Percentiles rank a stretch among this genome's conserved stretches.
Conservation (phyloP, 2,329 filamentous ascomycete species). For the Arthrobotrys sinensis region DNA sequence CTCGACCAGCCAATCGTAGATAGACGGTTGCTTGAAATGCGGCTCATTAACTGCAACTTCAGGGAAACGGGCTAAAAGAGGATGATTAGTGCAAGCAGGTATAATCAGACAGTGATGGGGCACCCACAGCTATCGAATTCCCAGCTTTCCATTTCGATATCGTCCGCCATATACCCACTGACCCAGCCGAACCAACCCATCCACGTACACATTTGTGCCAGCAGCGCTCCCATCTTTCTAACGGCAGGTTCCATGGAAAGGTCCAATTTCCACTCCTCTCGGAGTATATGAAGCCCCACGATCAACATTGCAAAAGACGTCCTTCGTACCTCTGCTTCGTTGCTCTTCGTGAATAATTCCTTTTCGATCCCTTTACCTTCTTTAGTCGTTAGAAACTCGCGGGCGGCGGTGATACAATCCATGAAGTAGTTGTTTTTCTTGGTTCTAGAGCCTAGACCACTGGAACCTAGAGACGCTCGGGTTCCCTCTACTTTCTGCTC, state of each 20-base stretch:
- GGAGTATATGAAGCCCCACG: constrained; percentile 83
- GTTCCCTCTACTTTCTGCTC: constrained; percentile 64
- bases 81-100: background rate
- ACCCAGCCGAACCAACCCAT: constrained; percentile 80
- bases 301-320: constrained; percentile 79
- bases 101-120: background rate
- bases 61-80: constrained; percentile 67
- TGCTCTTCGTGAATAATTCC: constrained; percentile 77
- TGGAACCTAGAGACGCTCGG: constrained; percentile 32
- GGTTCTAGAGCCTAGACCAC: constrained; percentile 18
- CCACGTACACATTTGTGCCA: constrained; percentile 87
- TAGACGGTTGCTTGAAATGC: constrained; percentile 74
- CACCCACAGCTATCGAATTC: constrained; percentile 72
- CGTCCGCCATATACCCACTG: constrained; percentile 75
- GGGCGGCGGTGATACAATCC: constrained; percentile 73
- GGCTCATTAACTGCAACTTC: constrained; percentile 69
- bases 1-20: constrained; percentile 73
- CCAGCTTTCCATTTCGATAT: constrained; percentile 72
- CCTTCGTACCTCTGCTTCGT: constrained; percentile 71
- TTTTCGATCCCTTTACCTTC: constrained; percentile 73
- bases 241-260: constrained; percentile 72
- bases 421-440: constrained; percentile 68
- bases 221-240: constrained; percentile 77
- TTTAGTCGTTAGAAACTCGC: constrained; percentile 76
- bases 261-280: constrained; percentile 89